Base-by-base conservation (phyloP, 331 rosid species). In the Saraca asoca region DNA sequence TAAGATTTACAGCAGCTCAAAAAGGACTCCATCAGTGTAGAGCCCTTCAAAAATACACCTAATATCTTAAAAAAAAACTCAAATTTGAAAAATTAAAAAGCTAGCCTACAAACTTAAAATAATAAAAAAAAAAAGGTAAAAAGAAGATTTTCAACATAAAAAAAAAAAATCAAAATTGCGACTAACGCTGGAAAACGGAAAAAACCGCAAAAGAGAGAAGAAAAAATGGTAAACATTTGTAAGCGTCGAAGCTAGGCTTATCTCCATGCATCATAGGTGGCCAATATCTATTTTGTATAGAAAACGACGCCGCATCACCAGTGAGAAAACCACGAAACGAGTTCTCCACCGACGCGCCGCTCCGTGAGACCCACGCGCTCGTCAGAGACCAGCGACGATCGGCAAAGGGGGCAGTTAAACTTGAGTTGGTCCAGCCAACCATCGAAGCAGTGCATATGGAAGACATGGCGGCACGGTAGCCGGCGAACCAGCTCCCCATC, bases 371-470 rank as follows among this genome's bases (percentile, higher is more conserved):
- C 72, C 7, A 89, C 86, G 91, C 87, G 79, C 74, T 82, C 77
- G 0, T 66, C 85, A 13, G 82, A 20, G 9, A 81, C 16, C 7
- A 87, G 81, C 0, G 94, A 77, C 6, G 79, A 79, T 19, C 98
- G 98, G 62, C 98, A 93, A 37, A 87, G 69, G 2, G 98, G 98
- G 64, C 98, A 93, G 68, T 68, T 93, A 73, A 93, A 88, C 62
- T 88, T 89, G 73, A 76, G 78, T 38, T 83, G 87, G 39, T 73
- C 80, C 13, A 93, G 91, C 91, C 98, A 93, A 0, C 83, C 91
- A 20, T 93, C 91, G 62, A 93, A 81, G 78, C 98, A 93, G 13
- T 73, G 73, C 66, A 80, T 82, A 77, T 93, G 98, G 76, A 90
- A 93, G 0, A 86, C 81, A 70, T 93, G 98, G 48, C 79, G 84